Conservation (phyloP, 129 eudicot species). For the Escallonia rubra region DNA sequence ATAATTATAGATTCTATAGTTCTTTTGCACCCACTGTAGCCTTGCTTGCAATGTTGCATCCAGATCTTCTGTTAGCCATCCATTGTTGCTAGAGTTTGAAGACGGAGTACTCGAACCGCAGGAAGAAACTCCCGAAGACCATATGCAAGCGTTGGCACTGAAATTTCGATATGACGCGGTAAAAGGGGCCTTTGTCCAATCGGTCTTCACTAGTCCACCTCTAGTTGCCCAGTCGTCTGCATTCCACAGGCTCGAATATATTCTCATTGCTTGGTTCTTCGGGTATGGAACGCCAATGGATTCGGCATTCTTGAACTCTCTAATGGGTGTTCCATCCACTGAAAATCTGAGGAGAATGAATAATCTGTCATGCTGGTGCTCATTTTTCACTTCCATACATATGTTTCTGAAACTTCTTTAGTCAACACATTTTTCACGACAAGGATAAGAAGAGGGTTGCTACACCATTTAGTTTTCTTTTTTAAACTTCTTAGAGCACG, state of each 20-base stretch:
- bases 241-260: conserved; percentile 14
- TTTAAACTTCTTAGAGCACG: too few relatives aligned
- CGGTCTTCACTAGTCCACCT: conserved; percentile 14
- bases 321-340: conserved; percentile 17
- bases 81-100: not conserved
- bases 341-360: conserved; percentile 2
- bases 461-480: too few relatives aligned
- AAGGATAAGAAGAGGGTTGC: too few relatives aligned
- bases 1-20: conserved; percentile 52
- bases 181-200: conserved; percentile 17
- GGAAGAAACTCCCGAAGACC: too few relatives aligned
- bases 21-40: conserved; percentile 42
- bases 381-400: too few relatives aligned
- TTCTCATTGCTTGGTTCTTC: conserved; percentile 16
- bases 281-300: conserved; percentile 7
- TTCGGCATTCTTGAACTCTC: conserved; percentile 15
- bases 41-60: conserved; percentile 34
- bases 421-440: too few relatives aligned
- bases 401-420: too few relatives aligned
- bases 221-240: conserved; percentile 18
- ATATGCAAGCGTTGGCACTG: not conserved
- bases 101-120: too few relatives aligned
- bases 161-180: conserved; percentile 10
- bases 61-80: conserved; percentile 43
- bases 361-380: too few relatives aligned